Evolutionary conservation across 2,329 filamentous ascomycete species (phyloP), one percentile per base, ranked within the genome.

Genomic region (Aspergillus caelatus): DNA sequence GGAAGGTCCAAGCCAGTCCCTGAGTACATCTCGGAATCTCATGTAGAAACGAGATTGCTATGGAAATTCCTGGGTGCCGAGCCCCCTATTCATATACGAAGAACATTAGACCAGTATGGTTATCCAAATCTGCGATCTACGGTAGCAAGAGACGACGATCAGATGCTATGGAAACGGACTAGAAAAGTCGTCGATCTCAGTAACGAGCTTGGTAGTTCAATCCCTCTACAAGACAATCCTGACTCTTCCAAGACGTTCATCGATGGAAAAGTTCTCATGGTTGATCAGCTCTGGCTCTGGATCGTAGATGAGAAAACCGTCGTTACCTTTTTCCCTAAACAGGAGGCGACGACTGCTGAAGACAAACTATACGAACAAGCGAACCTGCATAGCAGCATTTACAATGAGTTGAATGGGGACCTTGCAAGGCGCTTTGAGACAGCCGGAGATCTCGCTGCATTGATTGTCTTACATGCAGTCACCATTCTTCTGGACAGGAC

Each of bases 371-470:
- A 75, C 57, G 72, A 75, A 54, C 71, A 89, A 67, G 86, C 86
- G 1, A 88, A 90, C 68, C 76, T 90, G 3, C 80, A 86, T 4
- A 87, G 88, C 65, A 88, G 86, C 65, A 84, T 90, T 30, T 89
- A 89, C 69, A 88, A 88, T 66, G 88, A 89, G 66, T 77, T 89
- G 12, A 90, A 89, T 58, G 87, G 88, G 0, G 88, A 90, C 67
- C 78, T 88, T 21, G 88, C 87, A 0, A 83, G 85, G 1, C 82
- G 85, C 9, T 89, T 87, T 58, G 86, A 88, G 58, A 89, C 86
- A 36, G 83, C 86, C 0, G 74, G 88, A 1, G 88, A 90, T 59
- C 81, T 90, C 4, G 88, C 87, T 2, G 87, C 86, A 0, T 79
- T 89, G n/a, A 81, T 88, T 1, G 84, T 86, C 0, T 76, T 88